Evolutionary conservation across 257 asterid species (phyloP).

Genomic region (Ilex aquifolium): DNA sequence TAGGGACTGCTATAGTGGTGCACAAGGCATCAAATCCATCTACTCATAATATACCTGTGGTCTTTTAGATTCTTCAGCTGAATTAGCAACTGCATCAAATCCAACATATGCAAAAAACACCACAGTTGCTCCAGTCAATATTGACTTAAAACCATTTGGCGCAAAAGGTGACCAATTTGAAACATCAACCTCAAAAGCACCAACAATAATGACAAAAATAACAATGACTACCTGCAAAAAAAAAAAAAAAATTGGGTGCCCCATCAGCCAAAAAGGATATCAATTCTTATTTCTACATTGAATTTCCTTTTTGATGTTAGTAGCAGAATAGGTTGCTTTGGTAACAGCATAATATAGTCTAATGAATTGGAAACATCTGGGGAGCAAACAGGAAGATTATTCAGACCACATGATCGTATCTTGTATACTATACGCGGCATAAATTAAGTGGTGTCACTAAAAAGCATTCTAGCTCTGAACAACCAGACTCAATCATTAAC

Average conservation of each 20-base stretch:
- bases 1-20: neutral
- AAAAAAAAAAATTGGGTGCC: constrained; percentile 2
- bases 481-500: no score
- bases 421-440: no score
- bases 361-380: no score
- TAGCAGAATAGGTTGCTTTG: neutral
- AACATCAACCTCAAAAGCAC: constrained; percentile 77
- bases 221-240: constrained; percentile 75
- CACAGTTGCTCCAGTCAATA: constrained; percentile 91
- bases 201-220: constrained; percentile 62
- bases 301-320: constrained; percentile 3
- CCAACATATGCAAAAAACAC: constrained; percentile 98
- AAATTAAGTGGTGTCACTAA: no score
- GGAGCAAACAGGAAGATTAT: no score
- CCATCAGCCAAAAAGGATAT: constrained; percentile 20
- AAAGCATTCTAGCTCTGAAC: no score
- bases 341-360: no score
- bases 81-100: constrained; percentile 96
- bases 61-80: constrained; percentile 95
- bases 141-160: constrained; percentile 64
- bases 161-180: constrained; percentile 91
- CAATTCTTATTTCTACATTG: neutral
- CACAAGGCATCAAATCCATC: constrained; percentile 7
- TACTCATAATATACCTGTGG: constrained; percentile 60
- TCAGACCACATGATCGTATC: no score